Conservation (phyloP, 352 stramenopile genomes). For the Pythium insidiosum region DNA sequence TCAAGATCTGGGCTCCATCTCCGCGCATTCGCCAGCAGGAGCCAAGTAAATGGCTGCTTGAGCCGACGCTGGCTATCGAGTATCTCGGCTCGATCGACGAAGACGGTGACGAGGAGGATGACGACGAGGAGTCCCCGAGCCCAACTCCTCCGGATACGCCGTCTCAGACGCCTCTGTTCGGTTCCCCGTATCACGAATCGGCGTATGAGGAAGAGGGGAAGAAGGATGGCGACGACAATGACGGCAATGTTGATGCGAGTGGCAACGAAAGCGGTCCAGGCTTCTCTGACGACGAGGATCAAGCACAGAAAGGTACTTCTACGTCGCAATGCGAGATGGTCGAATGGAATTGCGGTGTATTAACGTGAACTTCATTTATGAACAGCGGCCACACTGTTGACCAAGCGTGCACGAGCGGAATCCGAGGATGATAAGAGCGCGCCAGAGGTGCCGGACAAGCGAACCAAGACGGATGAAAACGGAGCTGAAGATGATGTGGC, state of each 20-base stretch:
- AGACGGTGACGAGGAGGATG: conserved; percentile 54
- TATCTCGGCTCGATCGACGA: conserved; percentile 81
- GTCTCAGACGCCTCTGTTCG: conserved; percentile 59
- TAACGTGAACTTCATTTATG: background rate
- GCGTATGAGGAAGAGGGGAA: conserved; percentile 33
- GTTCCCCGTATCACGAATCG: conserved; percentile 43
- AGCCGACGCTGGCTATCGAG: conserved; percentile 66
- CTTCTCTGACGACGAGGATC: conserved; percentile 30
- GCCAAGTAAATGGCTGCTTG: conserved; percentile 76
- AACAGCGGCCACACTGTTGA: conserved; percentile 33
- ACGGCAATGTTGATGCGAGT: conserved; percentile 10
- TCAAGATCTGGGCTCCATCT: conserved; percentile 81
- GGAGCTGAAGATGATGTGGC: conserved; percentile 19
- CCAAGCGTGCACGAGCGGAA: conserved; percentile 31
- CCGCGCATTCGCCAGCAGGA: conserved; percentile 63
- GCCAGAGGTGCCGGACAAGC: conserved; percentile 8
- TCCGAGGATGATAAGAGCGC: conserved; percentile 22
- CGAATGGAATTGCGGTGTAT: background rate
- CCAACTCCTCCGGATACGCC: conserved; percentile 62
- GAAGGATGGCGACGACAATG: conserved; percentile 23
- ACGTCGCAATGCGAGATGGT: too few relatives aligned
- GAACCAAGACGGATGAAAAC: conserved; percentile 9
- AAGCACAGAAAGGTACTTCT: conserved; percentile 11
- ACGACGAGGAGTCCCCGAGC: conserved; percentile 63
- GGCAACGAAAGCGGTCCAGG: conserved; percentile 32